Evolutionary conservation across 148 eudicot species (phyloP), one percentile per base, ranked within the genome.

Genomic region (Tetragonia tetragonoides): DNA sequence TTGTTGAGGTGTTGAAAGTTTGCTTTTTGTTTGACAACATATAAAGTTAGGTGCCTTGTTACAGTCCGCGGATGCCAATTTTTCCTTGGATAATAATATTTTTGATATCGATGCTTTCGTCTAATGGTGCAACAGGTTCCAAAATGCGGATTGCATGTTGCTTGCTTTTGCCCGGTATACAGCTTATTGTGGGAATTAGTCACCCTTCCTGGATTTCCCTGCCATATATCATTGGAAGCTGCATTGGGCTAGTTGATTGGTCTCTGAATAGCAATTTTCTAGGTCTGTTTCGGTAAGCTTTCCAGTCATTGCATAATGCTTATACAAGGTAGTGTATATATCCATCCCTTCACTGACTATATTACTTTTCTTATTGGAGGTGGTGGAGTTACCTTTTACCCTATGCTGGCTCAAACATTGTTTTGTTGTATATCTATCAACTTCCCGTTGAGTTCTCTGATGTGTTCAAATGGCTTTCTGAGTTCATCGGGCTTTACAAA

Each of bases 221-320:
- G 21, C 86, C 89, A 66, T 86, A 83, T 81, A 84, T 86, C 66
- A 79, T 81, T 61, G 83, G 83, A 28, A 86, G 85, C 81, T 86
- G 89, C 70, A 75, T 86, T 40, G 85, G 89, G 24, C 83, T 86
- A 66, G 75, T 86, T 68, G 77, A 86, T 23, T 86, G 89, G 89
- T 86, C 89, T 70, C 74, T 81, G 66, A 81, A 83, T 10, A 84
- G 89, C 77, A 86, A 84, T 53, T 73, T 84, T 67, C 77, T 79
- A 56, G 83, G 83, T 70, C 82, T 87, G 53, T 82, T 82, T 67
- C 21, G 89, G 89, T 87, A 72, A 77, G 84, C 63, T 71, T 51
- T 63, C 17, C 38, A 23, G 69, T 78, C 34, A 44, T 6, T 69
- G 34, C 51, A 7, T 28, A 21, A 49, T 44, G 47, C 75, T 49